Percentiles rank a stretch among this genome's conserved stretches.
These are phyloP conservation scores for Neobulgaria alba DNA, from an alignment of 2,329 filamentous ascomycete species.

Conservation along the genomic window DNA sequence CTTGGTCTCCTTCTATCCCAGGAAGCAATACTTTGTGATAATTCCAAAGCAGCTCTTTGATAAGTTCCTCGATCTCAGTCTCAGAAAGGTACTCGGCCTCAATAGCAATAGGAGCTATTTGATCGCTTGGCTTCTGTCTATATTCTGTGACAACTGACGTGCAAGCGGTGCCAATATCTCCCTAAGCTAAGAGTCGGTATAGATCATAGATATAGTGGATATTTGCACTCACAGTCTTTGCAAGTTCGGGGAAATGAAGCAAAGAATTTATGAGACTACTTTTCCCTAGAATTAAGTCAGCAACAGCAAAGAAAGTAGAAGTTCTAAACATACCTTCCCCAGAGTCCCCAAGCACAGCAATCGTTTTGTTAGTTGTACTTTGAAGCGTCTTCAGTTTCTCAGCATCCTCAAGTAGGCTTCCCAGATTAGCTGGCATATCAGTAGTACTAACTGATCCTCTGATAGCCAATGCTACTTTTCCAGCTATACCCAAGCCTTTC, in stretches of 20 bases:
- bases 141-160: slow-evolving; percentile 32
- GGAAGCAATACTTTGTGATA: slow-evolving; percentile 27
- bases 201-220: background rate
- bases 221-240: slow-evolving; percentile 18
- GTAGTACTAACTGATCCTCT: slow-evolving; percentile 5
- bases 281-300: slow-evolving; percentile 19
- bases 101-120: slow-evolving; percentile 25
- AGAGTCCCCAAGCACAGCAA: slow-evolving; percentile 13
- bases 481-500: slow-evolving; percentile 12
- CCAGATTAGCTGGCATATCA: slow-evolving; percentile 6
- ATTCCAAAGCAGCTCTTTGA: slow-evolving; percentile 29
- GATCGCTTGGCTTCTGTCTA: slow-evolving; percentile 21
- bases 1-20: slow-evolving; percentile 14
- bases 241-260: slow-evolving; percentile 27
- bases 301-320: background rate
- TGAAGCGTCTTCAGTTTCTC: slow-evolving; percentile 9
- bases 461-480: slow-evolving; percentile 9
- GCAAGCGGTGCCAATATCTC: slow-evolving; percentile 29
- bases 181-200: slow-evolving; percentile 9
- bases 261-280: slow-evolving; percentile 32
- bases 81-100: slow-evolving; percentile 29
- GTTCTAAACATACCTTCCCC: slow-evolving; percentile 12
- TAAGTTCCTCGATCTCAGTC: slow-evolving; percentile 22
- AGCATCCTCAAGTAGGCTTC: slow-evolving; percentile 13
- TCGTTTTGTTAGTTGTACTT: slow-evolving; percentile 15